Conservation (phyloP, 306 rosid species). For the Geum urbanum region DNA sequence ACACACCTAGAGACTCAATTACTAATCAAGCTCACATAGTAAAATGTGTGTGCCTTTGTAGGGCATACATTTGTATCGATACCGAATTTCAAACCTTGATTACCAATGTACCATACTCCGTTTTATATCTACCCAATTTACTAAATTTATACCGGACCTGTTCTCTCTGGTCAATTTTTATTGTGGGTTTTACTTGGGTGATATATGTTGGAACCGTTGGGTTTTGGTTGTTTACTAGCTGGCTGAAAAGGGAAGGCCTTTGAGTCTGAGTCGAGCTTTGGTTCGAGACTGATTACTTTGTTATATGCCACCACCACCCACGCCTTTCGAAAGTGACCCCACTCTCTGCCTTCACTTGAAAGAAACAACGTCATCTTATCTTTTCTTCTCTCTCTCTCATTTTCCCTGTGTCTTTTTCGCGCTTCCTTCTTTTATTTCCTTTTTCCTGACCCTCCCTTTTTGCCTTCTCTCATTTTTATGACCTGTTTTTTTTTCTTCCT, state of each 20-base stretch:
- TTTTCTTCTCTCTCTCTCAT: no score
- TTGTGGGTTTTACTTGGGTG: conserved; percentile 24
- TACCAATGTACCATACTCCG: not conserved
- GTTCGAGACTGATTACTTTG: no score
- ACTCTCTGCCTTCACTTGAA: conserved; percentile 38
- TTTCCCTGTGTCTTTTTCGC: no score
- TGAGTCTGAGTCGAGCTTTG: no score
- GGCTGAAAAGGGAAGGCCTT: no score
- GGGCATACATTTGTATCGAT: no score
- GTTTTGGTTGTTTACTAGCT: conserved; percentile 1
- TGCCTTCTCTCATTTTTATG: conserved; percentile 14
- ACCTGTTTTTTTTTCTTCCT: not conserved
- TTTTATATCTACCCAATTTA: not conserved
- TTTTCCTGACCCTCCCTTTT: conserved; percentile 11
- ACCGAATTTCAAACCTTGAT: no score
- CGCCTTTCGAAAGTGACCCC: conserved; percentile 43
- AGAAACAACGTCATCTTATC: conserved; percentile 42
- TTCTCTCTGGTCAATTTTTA: no score
- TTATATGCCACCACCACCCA: conserved; percentile 29
- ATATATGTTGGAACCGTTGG: conserved; percentile 29
- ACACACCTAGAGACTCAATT: no score
- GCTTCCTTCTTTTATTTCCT: conserved; percentile 21
- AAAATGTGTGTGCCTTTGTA: no score
- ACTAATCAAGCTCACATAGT: no score
- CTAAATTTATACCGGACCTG: no score